Conservation (phyloP, 441 rosid genomes). For the Monsonia emarginata region DNA sequence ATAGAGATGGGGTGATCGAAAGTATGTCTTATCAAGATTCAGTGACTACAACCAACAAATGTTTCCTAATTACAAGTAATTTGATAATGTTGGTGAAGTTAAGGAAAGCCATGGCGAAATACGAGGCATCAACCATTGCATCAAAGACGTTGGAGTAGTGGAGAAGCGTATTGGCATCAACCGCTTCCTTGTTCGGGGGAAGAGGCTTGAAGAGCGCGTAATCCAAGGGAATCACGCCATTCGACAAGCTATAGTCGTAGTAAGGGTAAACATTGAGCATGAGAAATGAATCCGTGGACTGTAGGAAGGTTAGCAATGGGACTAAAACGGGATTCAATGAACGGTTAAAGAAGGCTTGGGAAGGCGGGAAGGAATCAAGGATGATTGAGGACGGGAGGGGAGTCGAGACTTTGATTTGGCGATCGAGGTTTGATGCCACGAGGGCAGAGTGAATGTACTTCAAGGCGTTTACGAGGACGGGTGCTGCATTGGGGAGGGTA, state of each 20-base stretch:
- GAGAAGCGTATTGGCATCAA: neutral
- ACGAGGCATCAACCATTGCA: conserved; percentile 9
- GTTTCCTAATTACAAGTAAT: too few relatives aligned
- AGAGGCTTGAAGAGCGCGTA: conserved; percentile 6
- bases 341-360: neutral
- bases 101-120: conserved; percentile 2
- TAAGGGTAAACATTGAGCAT: conserved; percentile 11
- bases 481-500: neutral
- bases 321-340: neutral
- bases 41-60: neutral
- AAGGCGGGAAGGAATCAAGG: neutral
- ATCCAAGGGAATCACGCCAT: neutral
- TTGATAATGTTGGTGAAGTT: neutral
- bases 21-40: too few relatives aligned
- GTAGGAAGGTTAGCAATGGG: neutral
- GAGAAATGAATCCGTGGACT: neutral
- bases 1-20: too few relatives aligned
- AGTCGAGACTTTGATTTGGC: neutral
- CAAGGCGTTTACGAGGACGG: neutral
- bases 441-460: neutral
- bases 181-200: neutral
- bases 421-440: neutral
- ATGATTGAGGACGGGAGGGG: neutral
- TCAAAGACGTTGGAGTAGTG: conserved; percentile 7
- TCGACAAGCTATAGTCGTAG: conserved; percentile 4